These are phyloP conservation scores for Baffinella frigidus DNA, from an alignment of 208 protist species.

Conservation along the genomic window DNA sequence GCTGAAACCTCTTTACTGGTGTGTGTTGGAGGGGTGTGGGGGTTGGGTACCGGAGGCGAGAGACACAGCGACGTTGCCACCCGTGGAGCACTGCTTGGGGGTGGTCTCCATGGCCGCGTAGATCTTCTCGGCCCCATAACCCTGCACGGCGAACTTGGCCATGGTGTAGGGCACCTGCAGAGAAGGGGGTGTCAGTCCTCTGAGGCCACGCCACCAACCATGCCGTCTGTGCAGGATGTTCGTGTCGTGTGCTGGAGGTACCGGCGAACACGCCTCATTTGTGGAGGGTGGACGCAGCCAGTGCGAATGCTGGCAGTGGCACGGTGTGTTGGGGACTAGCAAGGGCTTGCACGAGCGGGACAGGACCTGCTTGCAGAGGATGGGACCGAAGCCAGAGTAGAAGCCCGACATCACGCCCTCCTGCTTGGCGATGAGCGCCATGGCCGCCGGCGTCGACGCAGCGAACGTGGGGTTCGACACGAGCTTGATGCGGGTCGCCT, in stretches of 20 bases:
- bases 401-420: conserved; percentile 73
- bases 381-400: conserved; percentile 78
- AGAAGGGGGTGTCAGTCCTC: too few species aligned
- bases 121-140: conserved; percentile 74
- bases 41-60: too few species aligned
- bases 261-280: too few species aligned
- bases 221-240: too few species aligned
- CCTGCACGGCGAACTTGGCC: conserved; percentile 82
- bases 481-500: conserved; percentile 70
- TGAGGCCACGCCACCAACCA: too few species aligned
- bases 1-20: too few species aligned
- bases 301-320: background rate
- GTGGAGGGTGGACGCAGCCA: too few species aligned
- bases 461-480: conserved; percentile 71
- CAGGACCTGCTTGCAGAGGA: conserved; percentile 80
- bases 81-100: background rate
- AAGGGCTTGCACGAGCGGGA: too few species aligned
- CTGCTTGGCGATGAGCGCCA: conserved; percentile 69
- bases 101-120: conserved; percentile 64
- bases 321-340: background rate
- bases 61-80: background rate
- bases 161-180: conserved; percentile 86
- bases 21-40: background rate
- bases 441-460: conserved; percentile 63
- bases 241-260: too few species aligned